Conservation (phyloP, 2,329 filamentous ascomycete species). For the Arthrobotrys conoides region DNA sequence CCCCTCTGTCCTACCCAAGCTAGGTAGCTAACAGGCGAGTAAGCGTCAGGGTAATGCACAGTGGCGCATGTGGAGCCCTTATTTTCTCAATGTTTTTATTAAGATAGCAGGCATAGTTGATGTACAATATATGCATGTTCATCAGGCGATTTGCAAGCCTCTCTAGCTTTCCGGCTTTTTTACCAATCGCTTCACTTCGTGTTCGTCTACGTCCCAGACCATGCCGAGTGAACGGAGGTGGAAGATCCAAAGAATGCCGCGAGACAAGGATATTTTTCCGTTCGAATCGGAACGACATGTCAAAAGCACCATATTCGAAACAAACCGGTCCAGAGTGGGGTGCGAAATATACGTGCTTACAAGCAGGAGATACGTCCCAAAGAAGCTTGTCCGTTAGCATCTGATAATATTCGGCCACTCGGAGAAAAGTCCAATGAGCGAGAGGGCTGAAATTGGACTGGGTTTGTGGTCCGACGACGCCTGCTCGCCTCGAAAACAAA, state of each 20-base stretch:
- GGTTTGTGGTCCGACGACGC: conserved; percentile 5
- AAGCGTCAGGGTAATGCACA: conserved; percentile 55
- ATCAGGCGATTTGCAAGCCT: conserved; percentile 46
- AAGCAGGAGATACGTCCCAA: conserved; percentile 46
- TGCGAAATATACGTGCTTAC: conserved; percentile 29
- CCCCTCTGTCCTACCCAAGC: conserved; percentile 48
- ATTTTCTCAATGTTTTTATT: conserved; percentile 33
- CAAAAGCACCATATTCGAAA: conserved; percentile 60
- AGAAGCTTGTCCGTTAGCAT: conserved; percentile 28
- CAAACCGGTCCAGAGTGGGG: conserved; percentile 29
- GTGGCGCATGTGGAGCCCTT: conserved; percentile 53
- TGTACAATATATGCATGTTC: conserved; percentile 45
- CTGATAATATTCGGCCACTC: conserved; percentile 42
- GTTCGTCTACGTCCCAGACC: conserved; percentile 22
- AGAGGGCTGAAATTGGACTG: conserved; percentile 34
- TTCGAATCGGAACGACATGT: conserved; percentile 58
- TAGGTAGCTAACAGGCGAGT: conserved; percentile 20
- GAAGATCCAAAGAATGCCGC: conserved; percentile 35
- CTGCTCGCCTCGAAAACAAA: conserved; percentile 41
- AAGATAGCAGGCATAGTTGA: conserved; percentile 47
- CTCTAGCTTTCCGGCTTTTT: neutral
- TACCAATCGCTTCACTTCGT: conserved; percentile 59
- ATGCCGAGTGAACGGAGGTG: conserved; percentile 12
- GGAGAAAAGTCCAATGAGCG: conserved; percentile 43
- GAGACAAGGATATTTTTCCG: conserved; percentile 59